Conservation (phyloP, 345 rosid species). For the Lagerstroemia speciosa region DNA sequence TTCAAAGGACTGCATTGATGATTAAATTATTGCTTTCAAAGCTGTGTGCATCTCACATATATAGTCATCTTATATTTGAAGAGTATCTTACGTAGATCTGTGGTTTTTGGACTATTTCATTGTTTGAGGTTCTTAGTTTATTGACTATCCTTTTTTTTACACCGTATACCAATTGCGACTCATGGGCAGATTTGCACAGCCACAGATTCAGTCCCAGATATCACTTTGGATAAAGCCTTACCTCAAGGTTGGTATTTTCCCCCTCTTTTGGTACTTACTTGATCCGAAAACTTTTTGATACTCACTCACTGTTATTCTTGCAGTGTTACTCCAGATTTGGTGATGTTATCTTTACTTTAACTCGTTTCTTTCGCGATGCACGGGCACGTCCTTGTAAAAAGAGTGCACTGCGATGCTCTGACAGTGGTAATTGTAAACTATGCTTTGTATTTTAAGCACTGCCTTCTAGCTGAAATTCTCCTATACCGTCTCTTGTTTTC, state of each 20-base stretch:
- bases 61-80: neutral
- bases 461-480: neutral
- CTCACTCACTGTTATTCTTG: constrained; percentile 17
- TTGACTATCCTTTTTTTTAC: neutral
- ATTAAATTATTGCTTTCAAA: neutral
- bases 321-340: constrained; percentile 84
- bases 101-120: constrained; percentile 3
- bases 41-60: neutral
- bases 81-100: neutral
- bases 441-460: too few relatives aligned
- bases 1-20: neutral
- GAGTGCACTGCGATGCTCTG: constrained; percentile 24
- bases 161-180: constrained; percentile 10
- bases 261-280: constrained; percentile 10
- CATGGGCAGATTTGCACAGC: constrained; percentile 59
- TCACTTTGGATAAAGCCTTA: constrained; percentile 93
- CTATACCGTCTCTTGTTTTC: neutral
- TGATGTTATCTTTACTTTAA: constrained; percentile 66
- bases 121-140: neutral
- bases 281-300: constrained; percentile 8
- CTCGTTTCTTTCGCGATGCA: constrained; percentile 77
- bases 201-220: constrained; percentile 67
- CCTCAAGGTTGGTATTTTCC: constrained; percentile 41
- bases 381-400: constrained; percentile 22
- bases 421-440: constrained; percentile 42